Conservation (phyloP, 2,329 filamentous ascomycete species). For the Akanthomyces muscarius region DNA sequence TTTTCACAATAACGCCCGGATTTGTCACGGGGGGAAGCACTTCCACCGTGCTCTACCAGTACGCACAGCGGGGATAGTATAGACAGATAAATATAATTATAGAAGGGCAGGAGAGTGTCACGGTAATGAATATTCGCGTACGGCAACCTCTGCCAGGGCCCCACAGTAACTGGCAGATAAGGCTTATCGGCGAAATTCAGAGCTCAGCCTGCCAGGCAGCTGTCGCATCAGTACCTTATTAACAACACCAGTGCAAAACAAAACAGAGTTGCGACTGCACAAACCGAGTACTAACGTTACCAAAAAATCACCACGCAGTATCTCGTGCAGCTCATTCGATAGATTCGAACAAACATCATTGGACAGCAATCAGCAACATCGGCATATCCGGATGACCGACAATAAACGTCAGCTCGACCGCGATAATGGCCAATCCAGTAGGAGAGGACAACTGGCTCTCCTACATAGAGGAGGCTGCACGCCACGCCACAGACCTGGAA, state of each 20-base stretch:
- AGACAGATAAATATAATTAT: too few relatives aligned
- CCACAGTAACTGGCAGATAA: neutral
- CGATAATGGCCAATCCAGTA: slow-evolving; percentile 53
- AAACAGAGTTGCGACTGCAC: neutral
- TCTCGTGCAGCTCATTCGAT: neutral
- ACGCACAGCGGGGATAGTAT: too few relatives aligned
- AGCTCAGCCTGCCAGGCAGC: neutral
- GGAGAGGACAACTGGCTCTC: slow-evolving; percentile 76
- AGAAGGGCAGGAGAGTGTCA: too few relatives aligned
- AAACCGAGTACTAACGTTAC: too few relatives aligned
- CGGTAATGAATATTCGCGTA: too few relatives aligned
- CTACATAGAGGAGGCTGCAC: slow-evolving; percentile 68
- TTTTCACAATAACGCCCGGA: too few relatives aligned
- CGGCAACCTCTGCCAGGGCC: neutral
- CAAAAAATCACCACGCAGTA: neutral
- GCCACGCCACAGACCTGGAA: slow-evolving; percentile 58
- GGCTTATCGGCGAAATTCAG: neutral
- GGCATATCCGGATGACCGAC: neutral
- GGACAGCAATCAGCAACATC: neutral
- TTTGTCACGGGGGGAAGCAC: too few relatives aligned
- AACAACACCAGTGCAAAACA: neutral
- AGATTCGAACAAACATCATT: neutral
- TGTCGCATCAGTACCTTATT: neutral
- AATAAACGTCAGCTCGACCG: slow-evolving; percentile 16
- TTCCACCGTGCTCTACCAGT: too few relatives aligned